Conservation (phyloP, 78 protist genomes). For the Reticulomyxa filosa region DNA sequence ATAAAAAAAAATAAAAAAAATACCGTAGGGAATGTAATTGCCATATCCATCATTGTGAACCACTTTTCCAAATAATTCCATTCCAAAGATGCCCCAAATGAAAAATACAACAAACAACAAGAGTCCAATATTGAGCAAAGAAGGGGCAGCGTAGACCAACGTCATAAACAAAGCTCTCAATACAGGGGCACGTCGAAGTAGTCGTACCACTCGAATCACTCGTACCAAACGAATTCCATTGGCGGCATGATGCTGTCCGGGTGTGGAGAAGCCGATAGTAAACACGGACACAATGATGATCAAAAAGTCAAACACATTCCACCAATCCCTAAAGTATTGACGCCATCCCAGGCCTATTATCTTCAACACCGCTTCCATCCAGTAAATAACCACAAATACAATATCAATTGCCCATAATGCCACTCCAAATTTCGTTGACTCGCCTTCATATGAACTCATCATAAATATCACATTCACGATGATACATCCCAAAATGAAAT, state of each 20-base stretch:
- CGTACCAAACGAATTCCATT: background rate
- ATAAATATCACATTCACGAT: too few relatives aligned
- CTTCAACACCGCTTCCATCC: background rate
- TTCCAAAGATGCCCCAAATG: slow-evolving; percentile 3
- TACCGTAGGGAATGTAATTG: too few relatives aligned
- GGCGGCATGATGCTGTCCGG: background rate
- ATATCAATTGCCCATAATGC: too few relatives aligned
- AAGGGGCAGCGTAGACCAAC: background rate
- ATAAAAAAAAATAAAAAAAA: too few relatives aligned
- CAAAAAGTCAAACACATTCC: slow-evolving; percentile 1
- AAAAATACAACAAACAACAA: slow-evolving; percentile 1
- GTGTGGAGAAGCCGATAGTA: background rate
- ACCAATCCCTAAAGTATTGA: background rate
- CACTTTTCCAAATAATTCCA: background rate
- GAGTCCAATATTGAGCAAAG: background rate
- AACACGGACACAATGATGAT: background rate
- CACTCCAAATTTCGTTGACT: too few relatives aligned
- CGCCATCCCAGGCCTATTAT: background rate
- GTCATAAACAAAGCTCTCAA: background rate
- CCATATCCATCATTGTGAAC: background rate
- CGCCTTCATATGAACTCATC: too few relatives aligned
- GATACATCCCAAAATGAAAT: too few relatives aligned
- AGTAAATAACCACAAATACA: background rate
- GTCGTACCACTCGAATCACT: background rate
- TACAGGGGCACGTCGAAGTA: background rate